Conservation (phyloP, 345 rosid species). For the Capsella bursapastoris region DNA sequence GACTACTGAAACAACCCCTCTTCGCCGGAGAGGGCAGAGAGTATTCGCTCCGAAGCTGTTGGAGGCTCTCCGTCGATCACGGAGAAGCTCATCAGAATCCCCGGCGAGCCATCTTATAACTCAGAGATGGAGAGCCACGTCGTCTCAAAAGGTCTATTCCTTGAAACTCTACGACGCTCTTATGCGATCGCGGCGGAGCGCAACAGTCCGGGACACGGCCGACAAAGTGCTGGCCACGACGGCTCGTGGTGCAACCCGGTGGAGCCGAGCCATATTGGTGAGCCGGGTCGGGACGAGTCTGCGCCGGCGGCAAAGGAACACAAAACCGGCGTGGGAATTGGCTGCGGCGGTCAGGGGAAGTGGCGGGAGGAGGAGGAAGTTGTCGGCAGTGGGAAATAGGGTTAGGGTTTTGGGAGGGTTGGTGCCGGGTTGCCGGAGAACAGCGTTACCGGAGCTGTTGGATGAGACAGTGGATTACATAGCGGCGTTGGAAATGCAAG, state of each 20-base stretch:
- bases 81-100: slow-evolving; percentile 16
- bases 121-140: slow-evolving; percentile 66
- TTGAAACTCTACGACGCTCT: slow-evolving; percentile 75
- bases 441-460: slow-evolving; percentile 80
- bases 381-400: slow-evolving; percentile 66
- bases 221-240: slow-evolving; percentile 79
- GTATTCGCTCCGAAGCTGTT: slow-evolving; percentile 34
- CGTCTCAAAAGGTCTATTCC: slow-evolving; percentile 75
- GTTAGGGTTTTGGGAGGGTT: slow-evolving; percentile 75
- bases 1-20: slow-evolving; percentile 7
- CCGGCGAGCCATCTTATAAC: slow-evolving; percentile 16
- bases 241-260: slow-evolving; percentile 80
- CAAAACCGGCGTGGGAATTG: slow-evolving; percentile 37
- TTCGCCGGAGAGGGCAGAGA: slow-evolving; percentile 34
- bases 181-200: slow-evolving; percentile 54
- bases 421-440: slow-evolving; percentile 97
- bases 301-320: slow-evolving; percentile 53
- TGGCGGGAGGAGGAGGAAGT: slow-evolving; percentile 58
- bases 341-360: slow-evolving; percentile 28
- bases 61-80: slow-evolving; percentile 37
- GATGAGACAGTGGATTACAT: slow-evolving; percentile 96
- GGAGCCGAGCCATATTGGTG: slow-evolving; percentile 93
- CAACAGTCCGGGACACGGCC: slow-evolving; percentile 80
- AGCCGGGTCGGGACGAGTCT: slow-evolving; percentile 69
- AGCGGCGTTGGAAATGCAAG: slow-evolving; percentile 97